Base-by-base conservation (phyloP, 106 monocot species). In the Allium cepa region DNA sequence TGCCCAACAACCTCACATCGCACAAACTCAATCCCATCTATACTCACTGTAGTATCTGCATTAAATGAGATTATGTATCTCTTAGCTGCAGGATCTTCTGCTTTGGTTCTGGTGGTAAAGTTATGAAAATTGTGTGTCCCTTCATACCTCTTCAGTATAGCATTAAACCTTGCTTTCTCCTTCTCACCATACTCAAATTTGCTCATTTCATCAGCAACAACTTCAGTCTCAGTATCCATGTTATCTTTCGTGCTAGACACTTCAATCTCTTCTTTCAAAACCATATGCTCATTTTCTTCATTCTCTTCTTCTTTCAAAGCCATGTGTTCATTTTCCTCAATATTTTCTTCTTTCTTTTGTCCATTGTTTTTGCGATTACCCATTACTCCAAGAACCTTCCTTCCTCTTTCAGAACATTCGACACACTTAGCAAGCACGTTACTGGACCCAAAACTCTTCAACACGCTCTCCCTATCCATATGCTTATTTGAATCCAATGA, bases 101-200 rank as follows among this genome's bases (percentile, higher is more conserved):
- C 87, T 64, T 93, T 99, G 2, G 79, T 99, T 60, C 93, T 90
- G 0, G 99, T 90, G 1, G 99, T 99, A 67, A 99, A 93, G 65
- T 99, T 99, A 67, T 93, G 99, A 72, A 99, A 93, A 55, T 99
- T 99, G 74, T 99, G 99, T 7, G 84, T 87, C 13, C 99, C 93
- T 36, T 80, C 99, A 63, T 84, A 99, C 22, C 77, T 64, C 45
- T 78, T 79, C 4, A 99, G 76, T 47, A 99, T 90, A 0, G 66
- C 64, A 71, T 81, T 87, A 67, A 99, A 87, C 66, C 79, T 90
- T 71, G 78, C 85, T 76, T 64, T 90, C 79, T 79, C 87, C 62
- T 84, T 74, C 59, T 92, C 85, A 17, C 81, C 90, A 71, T 84
- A 99, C 10, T 59, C 60, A 65, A 87, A 87, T 22, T 60, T 59